These are phyloP conservation scores for Stagonosporopsis cucurbitacearum DNA, from an alignment of 2,329 filamentous ascomycete species.

Conservation along the genomic window DNA sequence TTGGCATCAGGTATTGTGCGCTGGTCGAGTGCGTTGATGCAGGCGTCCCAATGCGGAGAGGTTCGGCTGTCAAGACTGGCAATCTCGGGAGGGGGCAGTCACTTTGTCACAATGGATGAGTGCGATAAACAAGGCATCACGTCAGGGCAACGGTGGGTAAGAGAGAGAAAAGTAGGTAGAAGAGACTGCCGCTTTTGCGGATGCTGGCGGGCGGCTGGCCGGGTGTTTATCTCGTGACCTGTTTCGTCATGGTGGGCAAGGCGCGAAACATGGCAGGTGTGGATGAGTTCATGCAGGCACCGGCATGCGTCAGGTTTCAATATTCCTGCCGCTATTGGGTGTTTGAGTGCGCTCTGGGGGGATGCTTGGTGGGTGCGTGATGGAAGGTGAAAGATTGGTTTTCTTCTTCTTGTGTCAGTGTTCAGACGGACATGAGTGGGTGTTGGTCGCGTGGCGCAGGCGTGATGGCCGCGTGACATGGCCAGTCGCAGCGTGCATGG, in stretches of 20 bases:
- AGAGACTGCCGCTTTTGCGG: not conserved
- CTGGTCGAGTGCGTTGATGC: constrained; percentile 11
- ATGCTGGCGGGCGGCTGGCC: not conserved
- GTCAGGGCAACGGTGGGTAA: not conserved
- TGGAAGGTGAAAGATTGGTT: not conserved
- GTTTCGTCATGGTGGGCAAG: not conserved
- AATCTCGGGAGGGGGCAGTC: not conserved
- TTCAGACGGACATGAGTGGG: too few relatives aligned
- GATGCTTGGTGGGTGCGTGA: not conserved
- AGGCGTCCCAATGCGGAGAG: not conserved
- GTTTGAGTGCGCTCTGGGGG: constrained; percentile 9
- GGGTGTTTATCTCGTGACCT: not conserved
- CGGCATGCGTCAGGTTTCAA: constrained; percentile 14
- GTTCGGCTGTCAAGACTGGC: constrained; percentile 6
- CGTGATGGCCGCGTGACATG: constrained; percentile 8
- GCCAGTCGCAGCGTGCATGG: not conserved
- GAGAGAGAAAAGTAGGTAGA: too few relatives aligned
- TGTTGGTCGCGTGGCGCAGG: constrained; percentile 15
- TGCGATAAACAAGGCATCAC: not conserved
- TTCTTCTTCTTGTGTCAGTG: too few relatives aligned
- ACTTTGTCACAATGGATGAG: constrained; percentile 6
- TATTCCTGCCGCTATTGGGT: constrained; percentile 15
- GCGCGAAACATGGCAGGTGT: constrained; percentile 3
- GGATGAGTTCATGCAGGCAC: constrained; percentile 9
- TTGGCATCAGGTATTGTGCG: not conserved